A percentile compares a stretch with the other conserved stretches of the same genome.
phyloP scores from a whole-genome alignment of 2,329 filamentous ascomycete species.

The Botryotinia globosa region DNA sequence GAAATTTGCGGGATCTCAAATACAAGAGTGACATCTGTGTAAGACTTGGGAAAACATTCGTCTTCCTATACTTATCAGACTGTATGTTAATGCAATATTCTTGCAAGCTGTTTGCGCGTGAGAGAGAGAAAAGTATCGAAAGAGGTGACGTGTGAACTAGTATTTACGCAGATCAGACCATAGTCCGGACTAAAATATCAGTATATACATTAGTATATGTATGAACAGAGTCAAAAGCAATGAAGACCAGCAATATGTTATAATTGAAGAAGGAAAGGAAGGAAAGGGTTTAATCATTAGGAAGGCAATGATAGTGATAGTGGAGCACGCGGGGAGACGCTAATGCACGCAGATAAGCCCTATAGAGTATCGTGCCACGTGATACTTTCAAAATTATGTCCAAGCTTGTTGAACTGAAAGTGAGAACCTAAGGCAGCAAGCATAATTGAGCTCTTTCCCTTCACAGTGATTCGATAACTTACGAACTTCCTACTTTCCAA shows the following conservation, averaged over 20 bases:
- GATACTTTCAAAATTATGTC: not conserved
- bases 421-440: not conserved
- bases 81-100: not conserved
- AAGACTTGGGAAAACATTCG: no score
- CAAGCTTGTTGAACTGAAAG: not conserved
- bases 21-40: no score
- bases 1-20: not conserved
- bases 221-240: not conserved
- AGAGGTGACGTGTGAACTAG: no score
- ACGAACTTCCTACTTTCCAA: not conserved
- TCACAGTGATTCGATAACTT: not conserved
- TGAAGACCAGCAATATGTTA: not conserved
- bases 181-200: not conserved
- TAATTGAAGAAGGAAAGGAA: not conserved
- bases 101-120: not conserved
- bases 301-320: not conserved
- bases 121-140: no score
- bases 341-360: slow-evolving; percentile 1
- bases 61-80: not conserved
- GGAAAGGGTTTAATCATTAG: not conserved
- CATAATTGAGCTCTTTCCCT: not conserved
- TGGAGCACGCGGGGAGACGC: not conserved
- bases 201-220: not conserved
- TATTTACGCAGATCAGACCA: not conserved
- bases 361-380: not conserved